Percentiles rank a stretch among this genome's conserved stretches.
Evolutionary conservation across 225 moss, liverwort and hornwort genomes (phyloP).

Genomic region (Straminergon stramineum): DNA sequence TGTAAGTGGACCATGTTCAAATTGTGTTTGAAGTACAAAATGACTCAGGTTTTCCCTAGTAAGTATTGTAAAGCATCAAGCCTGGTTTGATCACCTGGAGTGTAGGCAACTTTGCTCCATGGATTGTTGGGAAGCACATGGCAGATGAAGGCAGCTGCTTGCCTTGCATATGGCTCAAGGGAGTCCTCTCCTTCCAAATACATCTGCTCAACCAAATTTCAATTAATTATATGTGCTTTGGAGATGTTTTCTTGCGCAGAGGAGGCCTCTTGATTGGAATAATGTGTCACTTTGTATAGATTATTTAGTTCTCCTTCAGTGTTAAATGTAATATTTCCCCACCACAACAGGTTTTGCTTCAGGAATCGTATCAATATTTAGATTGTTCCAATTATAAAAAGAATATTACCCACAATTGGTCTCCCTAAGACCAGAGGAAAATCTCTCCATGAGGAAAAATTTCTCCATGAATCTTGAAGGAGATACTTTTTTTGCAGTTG

Average conservation of each 20-base stretch:
- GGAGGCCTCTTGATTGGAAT: not conserved
- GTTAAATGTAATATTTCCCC: not conserved
- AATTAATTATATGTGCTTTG: not conserved
- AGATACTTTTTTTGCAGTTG: not conserved
- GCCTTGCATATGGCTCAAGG: conserved; percentile 35
- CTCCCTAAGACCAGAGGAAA: not conserved
- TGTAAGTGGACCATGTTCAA: not conserved
- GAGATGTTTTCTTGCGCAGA: not conserved
- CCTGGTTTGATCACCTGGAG: conserved; percentile 56
- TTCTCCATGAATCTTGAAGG: too few relatives aligned
- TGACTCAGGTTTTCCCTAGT: not conserved
- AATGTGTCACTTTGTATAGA: not conserved
- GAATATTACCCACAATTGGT: not conserved
- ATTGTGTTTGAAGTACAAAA: not conserved
- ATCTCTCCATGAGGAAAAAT: not conserved
- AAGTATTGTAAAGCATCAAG: not conserved
- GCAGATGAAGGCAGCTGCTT: conserved; percentile 63
- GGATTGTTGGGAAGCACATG: conserved; percentile 64
- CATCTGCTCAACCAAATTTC: conserved; percentile 25
- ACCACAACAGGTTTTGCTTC: not conserved
- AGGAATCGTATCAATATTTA: not conserved
- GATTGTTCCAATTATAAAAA: too few relatives aligned
- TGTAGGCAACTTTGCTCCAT: conserved; percentile 25
- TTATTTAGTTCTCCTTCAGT: not conserved
- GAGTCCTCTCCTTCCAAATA: conserved; percentile 45